These are phyloP conservation scores for Crithidia expoeki DNA, from an alignment of 208 protist species.

Conservation along the genomic window DNA sequence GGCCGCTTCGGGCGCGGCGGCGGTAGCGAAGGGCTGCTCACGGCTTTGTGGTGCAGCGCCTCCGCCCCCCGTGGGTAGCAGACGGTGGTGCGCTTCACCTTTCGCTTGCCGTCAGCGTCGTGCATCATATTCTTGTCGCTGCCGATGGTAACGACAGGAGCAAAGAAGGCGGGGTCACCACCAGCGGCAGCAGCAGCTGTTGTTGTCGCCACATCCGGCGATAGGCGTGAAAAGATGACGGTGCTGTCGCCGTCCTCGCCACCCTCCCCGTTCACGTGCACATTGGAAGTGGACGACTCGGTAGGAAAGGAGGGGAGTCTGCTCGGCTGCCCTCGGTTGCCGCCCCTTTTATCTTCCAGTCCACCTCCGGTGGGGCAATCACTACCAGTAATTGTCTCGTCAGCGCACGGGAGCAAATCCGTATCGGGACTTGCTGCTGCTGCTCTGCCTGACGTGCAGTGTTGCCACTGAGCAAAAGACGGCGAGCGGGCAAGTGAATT, in stretches of 20 bases:
- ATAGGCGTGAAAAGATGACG: background rate
- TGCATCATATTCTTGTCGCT: background rate
- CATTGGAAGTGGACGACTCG: background rate
- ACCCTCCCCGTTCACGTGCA: background rate
- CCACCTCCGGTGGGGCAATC: background rate
- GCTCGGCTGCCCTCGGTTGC: background rate
- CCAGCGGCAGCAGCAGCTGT: background rate
- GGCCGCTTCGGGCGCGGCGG: conserved; percentile 1
- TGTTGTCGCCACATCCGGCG: background rate
- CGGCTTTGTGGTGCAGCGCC: background rate
- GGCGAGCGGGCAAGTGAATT: conserved; percentile 22
- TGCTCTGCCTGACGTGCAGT: background rate
- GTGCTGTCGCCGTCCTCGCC: background rate
- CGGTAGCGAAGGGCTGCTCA: background rate
- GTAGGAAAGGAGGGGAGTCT: background rate
- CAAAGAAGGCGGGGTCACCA: background rate
- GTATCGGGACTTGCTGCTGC: background rate
- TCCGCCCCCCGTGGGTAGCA: background rate
- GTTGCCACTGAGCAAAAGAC: conserved; percentile 32
- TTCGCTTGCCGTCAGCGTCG: background rate
- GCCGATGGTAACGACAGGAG: background rate
- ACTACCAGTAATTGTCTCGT: background rate
- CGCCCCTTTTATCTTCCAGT: background rate
- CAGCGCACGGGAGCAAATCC: background rate
- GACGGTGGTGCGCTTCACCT: background rate